These are phyloP conservation scores for Magnaporthales sp. DNA, from an alignment of 2,329 filamentous ascomycete genomes.

Conservation along the genomic window DNA sequence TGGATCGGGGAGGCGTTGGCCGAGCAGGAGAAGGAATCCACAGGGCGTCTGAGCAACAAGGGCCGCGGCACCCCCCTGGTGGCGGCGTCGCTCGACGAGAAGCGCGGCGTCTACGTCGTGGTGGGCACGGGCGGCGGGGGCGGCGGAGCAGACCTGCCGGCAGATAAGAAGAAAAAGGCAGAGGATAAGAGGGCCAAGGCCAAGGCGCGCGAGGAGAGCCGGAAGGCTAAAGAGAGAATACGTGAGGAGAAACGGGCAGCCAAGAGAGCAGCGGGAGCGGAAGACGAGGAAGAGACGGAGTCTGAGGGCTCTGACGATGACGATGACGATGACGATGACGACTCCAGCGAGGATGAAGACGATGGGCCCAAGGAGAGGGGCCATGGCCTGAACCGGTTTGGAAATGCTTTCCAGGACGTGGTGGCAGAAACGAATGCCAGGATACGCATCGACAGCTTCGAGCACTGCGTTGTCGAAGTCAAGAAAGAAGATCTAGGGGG, in stretches of 20 bases:
- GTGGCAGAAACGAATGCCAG: conserved; percentile 83
- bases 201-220: conserved; percentile 51
- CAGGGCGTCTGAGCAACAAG: conserved; percentile 59
- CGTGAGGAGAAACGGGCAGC: conserved; percentile 54
- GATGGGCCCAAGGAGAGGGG: conserved; percentile 48
- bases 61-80: conserved; percentile 77
- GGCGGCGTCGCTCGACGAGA: conserved; percentile 82
- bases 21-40: conserved; percentile 74
- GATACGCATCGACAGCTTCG: conserved; percentile 91
- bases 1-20: conserved; percentile 91
- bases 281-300: conserved; percentile 38
- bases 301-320: conserved; percentile 33
- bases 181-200: conserved; percentile 56
- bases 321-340: conserved; percentile 29
- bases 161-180: conserved; percentile 41
- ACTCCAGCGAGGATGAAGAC: conserved; percentile 35
- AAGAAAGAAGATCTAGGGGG: conserved; percentile 86
- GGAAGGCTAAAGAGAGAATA: conserved; percentile 46
- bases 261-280: conserved; percentile 35
- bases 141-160: background rate
- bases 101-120: conserved; percentile 78
- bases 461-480: conserved; percentile 97
- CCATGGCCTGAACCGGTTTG: conserved; percentile 81
- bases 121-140: conserved; percentile 88
- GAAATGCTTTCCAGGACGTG: conserved; percentile 91